Base-by-base conservation (phyloP, 164 flowering plant species). In the Houttuynia cordata region DNA sequence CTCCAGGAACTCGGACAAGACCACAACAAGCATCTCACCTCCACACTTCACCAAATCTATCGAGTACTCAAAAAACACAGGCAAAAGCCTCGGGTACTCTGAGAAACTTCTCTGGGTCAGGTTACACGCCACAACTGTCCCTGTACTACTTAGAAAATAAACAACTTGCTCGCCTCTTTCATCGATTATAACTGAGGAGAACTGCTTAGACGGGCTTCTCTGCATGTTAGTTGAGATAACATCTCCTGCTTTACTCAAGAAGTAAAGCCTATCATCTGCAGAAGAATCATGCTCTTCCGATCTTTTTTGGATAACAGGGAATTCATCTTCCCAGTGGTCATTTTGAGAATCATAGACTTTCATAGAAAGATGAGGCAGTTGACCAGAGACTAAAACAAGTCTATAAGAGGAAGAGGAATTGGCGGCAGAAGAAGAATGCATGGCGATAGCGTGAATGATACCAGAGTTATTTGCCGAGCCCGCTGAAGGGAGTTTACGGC, bases 151-250 rank as follows among this genome's bases (percentile, higher is more conserved):
- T 8, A 86, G 74, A 61, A 86, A 86, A 61, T 79, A 73, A 8
- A 82, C 63, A 19, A 73, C 68, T 57, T 81, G 80, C 51, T 78
- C 75, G 5, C 80, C 79, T 56, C 73, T 60, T 62, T 74, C 73
- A 8, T 39, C 42, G 21, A 74, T 73, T 10, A 80, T 66, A 23
- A 81, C 75, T 0, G 88, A 80, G 21, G 91, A 83, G 65, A 73
- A 83, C 58, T 81, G 84, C 80, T 85, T 85, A 6, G 82, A 79
- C 10, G 88, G 83, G 76, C 82, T 85, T 39, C 84, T 75, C 63
- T 80, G 85, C 80, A 80, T 73, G 63, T 80, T 72, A 1, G 82
- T 76, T 6, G 85, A 71, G 21, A 85, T 81, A 17, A 85, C 85
- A 63, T 83, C 79, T 52, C 91, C 91, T 0, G 81, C 70, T 54